Evolutionary conservation across 768 basidiomycete genomes (phyloP).

Genomic region (Leccinellum rugosiceps): DNA sequence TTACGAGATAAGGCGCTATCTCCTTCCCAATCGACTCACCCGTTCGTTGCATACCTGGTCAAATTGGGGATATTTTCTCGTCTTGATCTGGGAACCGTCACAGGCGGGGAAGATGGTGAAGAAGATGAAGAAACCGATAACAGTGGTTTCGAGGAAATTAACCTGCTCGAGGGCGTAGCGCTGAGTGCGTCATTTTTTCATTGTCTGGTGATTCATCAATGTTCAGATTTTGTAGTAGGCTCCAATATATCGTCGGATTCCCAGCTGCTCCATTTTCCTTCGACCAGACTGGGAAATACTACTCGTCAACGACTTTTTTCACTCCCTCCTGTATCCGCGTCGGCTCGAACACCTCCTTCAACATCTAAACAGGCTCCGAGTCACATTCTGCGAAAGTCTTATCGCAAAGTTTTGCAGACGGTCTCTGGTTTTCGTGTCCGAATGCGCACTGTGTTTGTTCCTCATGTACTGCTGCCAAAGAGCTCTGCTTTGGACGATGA

Average conservation of each 20-base stretch:
- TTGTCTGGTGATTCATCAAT: neutral
- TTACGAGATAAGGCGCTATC: constrained; percentile 74
- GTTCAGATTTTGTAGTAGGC: constrained; percentile 29
- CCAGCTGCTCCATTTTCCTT: constrained; percentile 52
- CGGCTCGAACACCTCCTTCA: constrained; percentile 44
- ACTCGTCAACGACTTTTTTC: constrained; percentile 68
- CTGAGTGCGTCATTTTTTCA: constrained; percentile 44
- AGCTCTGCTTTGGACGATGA: constrained; percentile 17
- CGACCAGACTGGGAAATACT: constrained; percentile 64
- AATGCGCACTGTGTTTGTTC: constrained; percentile 93
- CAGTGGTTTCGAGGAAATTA: constrained; percentile 62
- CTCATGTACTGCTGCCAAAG: constrained; percentile 70
- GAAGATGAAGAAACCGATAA: constrained; percentile 38
- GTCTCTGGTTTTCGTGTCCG: constrained; percentile 85
- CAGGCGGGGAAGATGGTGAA: constrained; percentile 13
- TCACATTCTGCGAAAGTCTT: constrained; percentile 82
- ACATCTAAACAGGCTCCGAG: constrained; percentile 46
- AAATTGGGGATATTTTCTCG: constrained; percentile 14
- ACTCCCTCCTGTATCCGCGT: constrained; percentile 47
- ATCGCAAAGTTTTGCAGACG: constrained; percentile 72
- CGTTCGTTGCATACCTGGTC: constrained; percentile 29
- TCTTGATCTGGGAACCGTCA: constrained; percentile 4
- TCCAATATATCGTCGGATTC: constrained; percentile 40
- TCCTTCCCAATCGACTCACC: constrained; percentile 37
- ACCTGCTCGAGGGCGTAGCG: constrained; percentile 64